Base-by-base conservation (phyloP, 257 asterid genomes). In the Solanum bulbocastanum region DNA sequence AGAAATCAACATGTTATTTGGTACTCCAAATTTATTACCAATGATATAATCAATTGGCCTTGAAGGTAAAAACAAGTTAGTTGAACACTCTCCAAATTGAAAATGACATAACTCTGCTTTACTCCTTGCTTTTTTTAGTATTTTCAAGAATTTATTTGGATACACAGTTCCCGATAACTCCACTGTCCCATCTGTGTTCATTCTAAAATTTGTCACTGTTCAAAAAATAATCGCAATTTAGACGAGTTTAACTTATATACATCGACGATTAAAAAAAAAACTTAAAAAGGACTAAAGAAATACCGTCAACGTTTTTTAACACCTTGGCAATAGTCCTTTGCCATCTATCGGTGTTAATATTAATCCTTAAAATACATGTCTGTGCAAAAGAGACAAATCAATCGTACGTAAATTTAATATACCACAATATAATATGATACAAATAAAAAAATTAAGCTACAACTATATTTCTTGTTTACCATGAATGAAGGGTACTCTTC, bases 31-130 rank as follows among this genome's bases (percentile, higher is more conserved):
- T 46, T 10, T 46, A 32, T 49, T 49, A 15, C 8, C 25, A 49
- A 78, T 3, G 12, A n/a, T 46, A 71, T 32, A 58, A 86, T 72
- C 46, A 58, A 52, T 8, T 13, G 52, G 30, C 27, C 71, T 65
- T 32, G 44, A 8, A 8, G 90, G 90, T 72, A 89, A 46, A 91
- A 86, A 91, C n/a, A 92, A 84, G 68, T 91, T 91, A 89, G 86
- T 90, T 18, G 92, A 88, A 86, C 94, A 92, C 81, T 90, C 90
- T 14, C 93, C 94, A 62, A 85, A 91, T 88, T 91, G 93, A 12
- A 91, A 76, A 91, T 91, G 91, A 6, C 86, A 84, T 14, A 91
- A 58, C 78, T 90, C 90, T 25, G 90, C 91, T 23, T 86, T 86
- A 1, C 35, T 42, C 23, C 90, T 90, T 13, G 88, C 71, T 83